Evolutionary conservation across 139 green algal species (phyloP).

Genomic region (Micractinium sp.): DNA sequence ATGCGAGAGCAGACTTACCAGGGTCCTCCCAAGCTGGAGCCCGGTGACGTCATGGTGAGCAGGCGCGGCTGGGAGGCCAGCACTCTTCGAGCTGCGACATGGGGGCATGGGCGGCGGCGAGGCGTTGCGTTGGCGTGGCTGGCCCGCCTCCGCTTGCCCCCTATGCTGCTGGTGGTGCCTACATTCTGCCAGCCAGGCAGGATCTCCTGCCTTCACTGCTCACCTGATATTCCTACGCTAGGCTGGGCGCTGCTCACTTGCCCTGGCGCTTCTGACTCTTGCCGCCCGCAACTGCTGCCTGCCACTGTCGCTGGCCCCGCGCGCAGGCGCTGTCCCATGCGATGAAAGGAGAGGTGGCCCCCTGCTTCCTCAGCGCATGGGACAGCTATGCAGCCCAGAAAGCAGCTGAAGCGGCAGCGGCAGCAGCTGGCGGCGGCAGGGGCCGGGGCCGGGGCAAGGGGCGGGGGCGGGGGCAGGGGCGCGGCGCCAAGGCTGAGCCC

Average conservation of each 20-base stretch:
- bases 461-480: neutral
- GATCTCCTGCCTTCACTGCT: neutral
- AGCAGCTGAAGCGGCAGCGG: neutral
- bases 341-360: neutral
- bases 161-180: neutral
- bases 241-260: neutral
- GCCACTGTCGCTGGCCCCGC: too few relatives aligned
- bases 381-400: neutral
- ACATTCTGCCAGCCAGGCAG: neutral
- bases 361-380: neutral
- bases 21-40: neutral
- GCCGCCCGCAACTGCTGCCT: neutral
- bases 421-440: neutral
- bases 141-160: too few relatives aligned
- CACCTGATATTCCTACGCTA: neutral
- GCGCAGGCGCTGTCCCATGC: neutral
- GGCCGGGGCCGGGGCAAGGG: neutral
- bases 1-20: neutral
- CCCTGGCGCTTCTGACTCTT: neutral
- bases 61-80: neutral
- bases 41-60: neutral
- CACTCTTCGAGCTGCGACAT: neutral
- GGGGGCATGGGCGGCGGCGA: too few relatives aligned
- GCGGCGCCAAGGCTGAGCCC: neutral
- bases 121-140: neutral